Evolutionary conservation across 1,284 basidiomycete species (phyloP), one percentile per base, ranked within the genome.

Genomic region (Cutaneotrichosporon cutaneum): DNA sequence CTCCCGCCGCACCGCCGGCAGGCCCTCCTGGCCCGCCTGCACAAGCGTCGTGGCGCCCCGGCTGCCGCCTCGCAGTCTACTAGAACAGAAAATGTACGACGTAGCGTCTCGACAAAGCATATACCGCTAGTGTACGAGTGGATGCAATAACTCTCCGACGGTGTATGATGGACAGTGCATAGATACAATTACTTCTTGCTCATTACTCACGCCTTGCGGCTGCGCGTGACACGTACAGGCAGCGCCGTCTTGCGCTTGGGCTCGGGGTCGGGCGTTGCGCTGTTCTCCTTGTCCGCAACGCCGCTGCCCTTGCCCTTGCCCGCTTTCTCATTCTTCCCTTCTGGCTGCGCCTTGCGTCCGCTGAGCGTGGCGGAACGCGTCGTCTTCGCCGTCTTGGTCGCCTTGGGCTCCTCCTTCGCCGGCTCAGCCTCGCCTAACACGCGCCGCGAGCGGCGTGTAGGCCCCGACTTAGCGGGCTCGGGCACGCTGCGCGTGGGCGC

Each of bases 371-470:
- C 11, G 18, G 6, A 8, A n/a, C n/a, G n/a, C n/a, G n/a, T n/a
- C 21, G 18, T 35, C 32, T 32, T 21, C 9, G 18, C n/a, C 3
- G 18, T 4, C 18, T 18, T n/a, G 1, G 32, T 2, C 47, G 21
- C 45, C 14, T 35, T 36, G 27, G 18, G 13, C 1, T 10, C 13
- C 16, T 22, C 24, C 33, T 50, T 26, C 21, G 21, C 21, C 47
- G 47, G 47, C 35, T 63, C 58, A 18, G 62, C 54, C 42, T 63
- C 61, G n/a, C 54, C 58, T 11, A 62, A 27, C 2, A 62, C 47
- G 1, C 56, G 33, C 44, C 61, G 52, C 16, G 60, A 58, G 35
- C 60, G 51, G 26, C 54, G 54, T 26, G 36, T 33, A 13, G 59
- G 36, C n/a, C n/a, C n/a, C n/a, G n/a, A n/a, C n/a, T n/a, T 13